Conservation (phyloP, 768 basidiomycete genomes). For the Tricholoma sp. region DNA sequence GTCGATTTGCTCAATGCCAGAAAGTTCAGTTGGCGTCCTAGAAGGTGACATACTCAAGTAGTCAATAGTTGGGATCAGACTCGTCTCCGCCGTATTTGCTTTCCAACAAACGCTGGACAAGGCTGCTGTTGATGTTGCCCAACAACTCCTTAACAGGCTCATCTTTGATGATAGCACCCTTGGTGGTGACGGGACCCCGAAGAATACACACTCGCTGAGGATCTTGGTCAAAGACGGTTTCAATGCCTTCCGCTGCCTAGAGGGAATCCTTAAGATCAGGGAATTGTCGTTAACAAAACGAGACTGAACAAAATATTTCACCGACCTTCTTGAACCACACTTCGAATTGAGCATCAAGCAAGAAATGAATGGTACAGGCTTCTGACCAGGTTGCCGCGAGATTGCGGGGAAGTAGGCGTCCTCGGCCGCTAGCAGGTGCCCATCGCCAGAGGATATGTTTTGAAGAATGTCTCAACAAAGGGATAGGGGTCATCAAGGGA, state of each 20-base stretch:
- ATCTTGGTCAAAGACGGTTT: conserved; percentile 98
- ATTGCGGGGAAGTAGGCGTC: too few relatives aligned
- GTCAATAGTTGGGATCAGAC: conserved; percentile 71
- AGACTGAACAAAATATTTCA: background rate
- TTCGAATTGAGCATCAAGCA: conserved; percentile 88
- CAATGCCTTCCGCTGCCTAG: conserved; percentile 97
- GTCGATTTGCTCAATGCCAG: conserved; percentile 40
- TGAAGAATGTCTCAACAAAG: too few relatives aligned
- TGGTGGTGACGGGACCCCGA: conserved; percentile 93
- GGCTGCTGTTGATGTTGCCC: conserved; percentile 75
- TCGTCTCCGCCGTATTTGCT: conserved; percentile 74
- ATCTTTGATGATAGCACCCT: conserved; percentile 82
- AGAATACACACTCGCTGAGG: conserved; percentile 97
- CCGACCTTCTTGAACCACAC: conserved; percentile 99
- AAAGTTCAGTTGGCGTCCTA: conserved; percentile 25
- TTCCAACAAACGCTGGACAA: conserved; percentile 75
- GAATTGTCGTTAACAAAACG: conserved; percentile 1
- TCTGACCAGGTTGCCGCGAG: conserved; percentile 92
- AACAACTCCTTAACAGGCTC: conserved; percentile 92
- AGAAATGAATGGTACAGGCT: conserved; percentile 97
- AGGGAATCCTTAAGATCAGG: conserved; percentile 69
- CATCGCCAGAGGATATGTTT: too few relatives aligned
- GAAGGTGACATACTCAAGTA: conserved; percentile 60
- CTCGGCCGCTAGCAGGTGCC: too few relatives aligned
- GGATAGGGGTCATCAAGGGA: too few relatives aligned